Percentiles rank a stretch among this genome's conserved stretches.
phyloP scores from a whole-genome alignment of 176 grass and related monocot genomes.

The Oryza meridionalis region DNA sequence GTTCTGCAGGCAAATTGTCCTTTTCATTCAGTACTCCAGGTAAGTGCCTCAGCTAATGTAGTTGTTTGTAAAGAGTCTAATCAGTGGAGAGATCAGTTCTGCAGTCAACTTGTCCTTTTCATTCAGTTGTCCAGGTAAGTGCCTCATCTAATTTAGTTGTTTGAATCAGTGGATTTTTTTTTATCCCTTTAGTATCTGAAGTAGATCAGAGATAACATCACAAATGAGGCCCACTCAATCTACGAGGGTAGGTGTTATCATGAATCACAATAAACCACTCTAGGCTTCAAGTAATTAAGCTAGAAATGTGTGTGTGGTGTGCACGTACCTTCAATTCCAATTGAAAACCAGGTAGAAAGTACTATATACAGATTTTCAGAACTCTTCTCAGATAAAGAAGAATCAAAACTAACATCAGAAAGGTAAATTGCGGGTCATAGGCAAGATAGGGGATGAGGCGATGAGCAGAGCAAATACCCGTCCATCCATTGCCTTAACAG shows the following conservation, averaged over 20 bases:
- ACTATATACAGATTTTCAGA: not conserved
- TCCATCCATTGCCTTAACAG: constrained; percentile 62
- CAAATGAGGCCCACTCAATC: constrained; percentile 1
- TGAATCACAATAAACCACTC: not conserved
- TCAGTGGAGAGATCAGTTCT: not conserved
- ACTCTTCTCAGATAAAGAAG: constrained; percentile 2
- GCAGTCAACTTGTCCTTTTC: no score
- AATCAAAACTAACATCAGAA: not conserved
- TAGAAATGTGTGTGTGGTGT: not conserved
- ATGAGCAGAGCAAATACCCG: constrained; percentile 37
- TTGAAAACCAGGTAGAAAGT: not conserved
- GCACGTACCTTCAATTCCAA: not conserved
- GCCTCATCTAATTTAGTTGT: no score
- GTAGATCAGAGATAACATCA: not conserved
- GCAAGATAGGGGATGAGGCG: not conserved
- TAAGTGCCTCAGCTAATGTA: not conserved
- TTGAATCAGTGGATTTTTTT: no score
- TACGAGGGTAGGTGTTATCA: not conserved
- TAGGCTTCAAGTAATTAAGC: not conserved
- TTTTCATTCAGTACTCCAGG: not conserved
- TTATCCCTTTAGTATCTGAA: not conserved
- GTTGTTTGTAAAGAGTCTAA: not conserved
- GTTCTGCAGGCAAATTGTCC: not conserved
- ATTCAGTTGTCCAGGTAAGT: no score
- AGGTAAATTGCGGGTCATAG: not conserved